Evolutionary conservation across 2,329 filamentous ascomycete genomes (phyloP).

Genomic region (Fusarium robinianum): DNA sequence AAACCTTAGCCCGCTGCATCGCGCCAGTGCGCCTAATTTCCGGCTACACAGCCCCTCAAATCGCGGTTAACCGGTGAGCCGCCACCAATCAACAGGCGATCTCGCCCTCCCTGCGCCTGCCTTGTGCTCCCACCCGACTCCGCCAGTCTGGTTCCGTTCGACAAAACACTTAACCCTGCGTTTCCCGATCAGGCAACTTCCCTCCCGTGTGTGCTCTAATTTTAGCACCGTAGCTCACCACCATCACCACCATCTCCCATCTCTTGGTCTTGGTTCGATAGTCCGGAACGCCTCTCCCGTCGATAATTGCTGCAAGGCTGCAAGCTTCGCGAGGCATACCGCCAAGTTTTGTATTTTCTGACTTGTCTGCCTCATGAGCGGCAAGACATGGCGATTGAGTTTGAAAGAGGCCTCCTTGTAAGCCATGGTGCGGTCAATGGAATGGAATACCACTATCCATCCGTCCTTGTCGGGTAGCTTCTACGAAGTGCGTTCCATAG

Average conservation of each 20-base stretch:
- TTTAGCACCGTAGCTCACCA: no score
- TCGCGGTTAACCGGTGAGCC: constrained; percentile 28
- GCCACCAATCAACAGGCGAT: constrained; percentile 29
- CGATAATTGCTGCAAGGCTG: constrained; percentile 30
- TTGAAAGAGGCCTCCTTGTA: constrained; percentile 32
- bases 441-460: not conserved
- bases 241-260: no score
- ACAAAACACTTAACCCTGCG: constrained; percentile 14
- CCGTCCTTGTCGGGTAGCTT: not conserved
- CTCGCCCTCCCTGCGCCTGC: constrained; percentile 22
- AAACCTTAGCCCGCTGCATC: constrained; percentile 17
- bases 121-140: constrained; percentile 1
- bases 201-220: no score
- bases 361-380: constrained; percentile 27
- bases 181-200: constrained; percentile 23
- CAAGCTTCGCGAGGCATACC: constrained; percentile 3
- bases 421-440: not conserved
- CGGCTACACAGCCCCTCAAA: not conserved
- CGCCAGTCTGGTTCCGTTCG: constrained; percentile 13
- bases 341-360: constrained; percentile 12
- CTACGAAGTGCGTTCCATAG: no score
- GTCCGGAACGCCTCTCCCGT: constrained; percentile 19
- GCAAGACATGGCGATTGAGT: constrained; percentile 4
- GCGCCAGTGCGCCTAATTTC: constrained; percentile 34
- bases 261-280: no score